Percentiles rank a stretch among this genome's conserved stretches.
Conservation (phyloP, 2,329 filamentous ascomycete genomes). For the Phoma herbarum region DNA sequence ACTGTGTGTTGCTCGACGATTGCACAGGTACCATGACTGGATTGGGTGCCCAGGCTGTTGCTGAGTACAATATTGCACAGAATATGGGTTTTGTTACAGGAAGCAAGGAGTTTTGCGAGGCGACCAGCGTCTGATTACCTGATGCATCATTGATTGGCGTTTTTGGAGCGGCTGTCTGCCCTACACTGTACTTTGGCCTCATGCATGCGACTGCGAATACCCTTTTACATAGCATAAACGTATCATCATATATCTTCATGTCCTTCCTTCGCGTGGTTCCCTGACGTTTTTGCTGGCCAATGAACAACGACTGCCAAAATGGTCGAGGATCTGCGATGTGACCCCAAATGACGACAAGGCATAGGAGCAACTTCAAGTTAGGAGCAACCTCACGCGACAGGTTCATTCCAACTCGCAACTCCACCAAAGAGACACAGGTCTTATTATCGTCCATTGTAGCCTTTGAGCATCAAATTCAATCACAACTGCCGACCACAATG, state of each 20-base stretch:
- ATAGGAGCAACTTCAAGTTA: slow-evolving; percentile 24
- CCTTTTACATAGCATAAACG: slow-evolving; percentile 16
- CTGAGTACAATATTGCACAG: slow-evolving; percentile 53
- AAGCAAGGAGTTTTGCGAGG: slow-evolving; percentile 45
- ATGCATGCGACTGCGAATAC: slow-evolving; percentile 24
- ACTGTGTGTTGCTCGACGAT: slow-evolving; percentile 53
- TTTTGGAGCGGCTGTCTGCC: slow-evolving; percentile 9
- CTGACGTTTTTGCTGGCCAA: slow-evolving; percentile 20
- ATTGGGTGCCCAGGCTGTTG: slow-evolving; percentile 50
- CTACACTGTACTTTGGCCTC: slow-evolving; percentile 6
- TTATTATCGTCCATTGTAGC: not conserved
- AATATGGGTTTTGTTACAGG: slow-evolving; percentile 56
- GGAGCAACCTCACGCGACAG: slow-evolving; percentile 28
- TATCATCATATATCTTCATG: not conserved
- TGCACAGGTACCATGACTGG: slow-evolving; percentile 55
- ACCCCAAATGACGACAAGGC: slow-evolving; percentile 41
- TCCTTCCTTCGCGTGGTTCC: not conserved
- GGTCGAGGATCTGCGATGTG: slow-evolving; percentile 36
- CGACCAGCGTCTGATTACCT: slow-evolving; percentile 15
- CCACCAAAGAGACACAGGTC: not conserved
- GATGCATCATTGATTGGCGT: slow-evolving; percentile 11
- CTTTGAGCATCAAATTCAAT: no score
- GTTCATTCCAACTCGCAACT: not conserved
- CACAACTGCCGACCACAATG: slow-evolving; percentile 24
- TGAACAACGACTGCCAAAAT: slow-evolving; percentile 19